Evolutionary conservation across 2,329 filamentous ascomycete species (phyloP).

Genomic region (Aureobasidium sp.): DNA sequence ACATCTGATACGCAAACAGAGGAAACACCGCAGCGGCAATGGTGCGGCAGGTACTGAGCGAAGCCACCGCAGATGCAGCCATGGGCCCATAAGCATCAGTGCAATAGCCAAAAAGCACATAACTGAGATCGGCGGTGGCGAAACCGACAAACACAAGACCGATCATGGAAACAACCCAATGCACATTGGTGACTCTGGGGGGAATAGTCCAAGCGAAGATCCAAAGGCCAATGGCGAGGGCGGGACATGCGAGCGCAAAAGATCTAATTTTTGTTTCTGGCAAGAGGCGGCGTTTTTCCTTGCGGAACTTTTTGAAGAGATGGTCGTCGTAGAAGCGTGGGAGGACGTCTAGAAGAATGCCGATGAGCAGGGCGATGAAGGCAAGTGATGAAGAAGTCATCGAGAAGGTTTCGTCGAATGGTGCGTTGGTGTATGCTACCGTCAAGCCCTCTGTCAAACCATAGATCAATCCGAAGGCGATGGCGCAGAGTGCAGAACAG

Average conservation of each 20-base stretch:
- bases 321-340: conserved; percentile 34
- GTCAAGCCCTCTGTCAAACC: conserved; percentile 19
- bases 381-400: conserved; percentile 38
- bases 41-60: conserved; percentile 30
- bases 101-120: conserved; percentile 32
- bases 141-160: conserved; percentile 37
- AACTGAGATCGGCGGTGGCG: conserved; percentile 37
- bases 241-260: conserved; percentile 34
- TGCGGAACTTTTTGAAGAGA: conserved; percentile 22
- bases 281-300: conserved; percentile 19
- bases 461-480: conserved; percentile 19
- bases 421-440: conserved; percentile 19
- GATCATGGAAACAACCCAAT: conserved; percentile 35
- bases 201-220: conserved; percentile 40
- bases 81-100: conserved; percentile 36
- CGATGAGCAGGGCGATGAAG: conserved; percentile 56
- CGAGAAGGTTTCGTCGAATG: conserved; percentile 27
- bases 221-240: conserved; percentile 35
- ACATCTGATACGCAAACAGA: conserved; percentile 25
- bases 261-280: conserved; percentile 39
- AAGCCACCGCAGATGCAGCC: conserved; percentile 33
- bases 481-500: conserved; percentile 25
- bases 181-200: conserved; percentile 25
- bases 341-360: conserved; percentile 32
- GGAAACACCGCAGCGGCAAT: conserved; percentile 30